A percentile compares a stretch with the other conserved stretches of the same genome.
phyloP scores from a whole-genome alignment of 257 asterid genomes.

The Mitragyna speciosa region DNA sequence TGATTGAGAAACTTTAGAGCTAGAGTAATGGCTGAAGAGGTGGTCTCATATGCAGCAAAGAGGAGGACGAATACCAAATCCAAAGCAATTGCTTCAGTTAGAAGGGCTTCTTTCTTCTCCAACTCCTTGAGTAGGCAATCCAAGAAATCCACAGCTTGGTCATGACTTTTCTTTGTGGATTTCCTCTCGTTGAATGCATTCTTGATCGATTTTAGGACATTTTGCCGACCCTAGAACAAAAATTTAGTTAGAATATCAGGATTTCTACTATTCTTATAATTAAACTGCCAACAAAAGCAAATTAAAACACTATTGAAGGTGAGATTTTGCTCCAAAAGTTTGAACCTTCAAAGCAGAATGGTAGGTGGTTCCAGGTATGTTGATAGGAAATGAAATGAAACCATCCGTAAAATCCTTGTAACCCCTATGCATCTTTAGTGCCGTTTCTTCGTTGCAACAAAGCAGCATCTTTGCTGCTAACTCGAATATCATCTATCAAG shows the following conservation, averaged over 20 bases:
- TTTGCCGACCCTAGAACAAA: slow-evolving; percentile 7
- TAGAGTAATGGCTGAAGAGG: slow-evolving; percentile 3
- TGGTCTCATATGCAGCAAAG: slow-evolving; percentile 13
- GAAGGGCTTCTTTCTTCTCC: background rate
- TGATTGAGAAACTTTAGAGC: slow-evolving; percentile 6
- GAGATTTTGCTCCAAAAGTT: no score
- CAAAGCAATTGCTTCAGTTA: slow-evolving; percentile 14
- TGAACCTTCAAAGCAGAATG: background rate
- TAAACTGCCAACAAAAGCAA: no score
- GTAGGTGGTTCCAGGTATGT: background rate
- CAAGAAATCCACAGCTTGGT: background rate
- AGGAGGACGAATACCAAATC: slow-evolving; percentile 2
- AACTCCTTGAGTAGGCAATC: background rate
- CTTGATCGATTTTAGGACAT: background rate
- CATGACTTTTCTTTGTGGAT: background rate
- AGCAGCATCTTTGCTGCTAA: background rate
- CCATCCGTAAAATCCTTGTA: background rate
- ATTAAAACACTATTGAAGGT: no score
- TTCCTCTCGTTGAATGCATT: background rate
- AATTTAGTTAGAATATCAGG: no score
- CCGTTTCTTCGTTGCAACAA: background rate
- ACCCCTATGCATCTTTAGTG: background rate
- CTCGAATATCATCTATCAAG: background rate
- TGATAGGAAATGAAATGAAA: background rate
- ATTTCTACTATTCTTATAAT: no score